Percentiles rank a stretch among this genome's conserved stretches.
Conservation (phyloP, 495 filamentous ascomycete species). For the Bryoglossum gracile region DNA sequence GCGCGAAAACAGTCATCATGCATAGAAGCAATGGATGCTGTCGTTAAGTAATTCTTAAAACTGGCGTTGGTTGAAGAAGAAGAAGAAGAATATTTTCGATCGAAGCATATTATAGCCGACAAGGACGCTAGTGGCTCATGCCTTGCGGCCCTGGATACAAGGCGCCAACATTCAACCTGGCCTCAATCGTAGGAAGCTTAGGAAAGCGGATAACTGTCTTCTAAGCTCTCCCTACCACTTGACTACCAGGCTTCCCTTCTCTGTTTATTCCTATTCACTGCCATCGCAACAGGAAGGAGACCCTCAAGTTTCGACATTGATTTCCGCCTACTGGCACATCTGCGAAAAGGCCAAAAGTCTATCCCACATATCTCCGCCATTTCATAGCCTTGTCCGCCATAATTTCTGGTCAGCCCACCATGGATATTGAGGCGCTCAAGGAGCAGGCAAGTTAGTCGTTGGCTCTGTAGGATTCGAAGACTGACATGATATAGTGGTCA, state of each 20-base stretch:
- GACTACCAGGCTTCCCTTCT: too few relatives aligned
- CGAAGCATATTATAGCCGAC: too few relatives aligned
- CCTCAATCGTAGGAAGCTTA: background rate
- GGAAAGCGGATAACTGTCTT: background rate
- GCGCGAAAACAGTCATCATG: conserved; percentile 59
- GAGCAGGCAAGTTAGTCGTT: conserved; percentile 47
- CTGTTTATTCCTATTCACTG: too few relatives aligned
- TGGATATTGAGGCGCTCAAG: conserved; percentile 65
- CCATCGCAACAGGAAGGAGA: background rate
- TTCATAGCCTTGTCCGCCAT: too few relatives aligned
- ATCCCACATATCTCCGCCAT: background rate
- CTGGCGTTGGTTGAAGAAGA: conserved; percentile 43
- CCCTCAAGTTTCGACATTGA: background rate
- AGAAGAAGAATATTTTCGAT: conserved; percentile 26
- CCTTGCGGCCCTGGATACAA: background rate
- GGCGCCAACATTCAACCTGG: background rate
- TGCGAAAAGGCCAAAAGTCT: background rate
- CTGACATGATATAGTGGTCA: conserved; percentile 53
- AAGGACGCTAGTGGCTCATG: background rate
- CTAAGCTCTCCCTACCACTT: too few relatives aligned
- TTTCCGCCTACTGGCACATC: background rate
- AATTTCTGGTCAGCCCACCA: too few relatives aligned
- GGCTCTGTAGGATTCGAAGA: too few relatives aligned
- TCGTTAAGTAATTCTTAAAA: conserved; percentile 50
- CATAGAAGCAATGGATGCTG: conserved; percentile 41